Evolutionary conservation across 2,329 filamentous ascomycete genomes (phyloP), one percentile per base, ranked within the genome.

Genomic region (Alternaria brassicicola): DNA sequence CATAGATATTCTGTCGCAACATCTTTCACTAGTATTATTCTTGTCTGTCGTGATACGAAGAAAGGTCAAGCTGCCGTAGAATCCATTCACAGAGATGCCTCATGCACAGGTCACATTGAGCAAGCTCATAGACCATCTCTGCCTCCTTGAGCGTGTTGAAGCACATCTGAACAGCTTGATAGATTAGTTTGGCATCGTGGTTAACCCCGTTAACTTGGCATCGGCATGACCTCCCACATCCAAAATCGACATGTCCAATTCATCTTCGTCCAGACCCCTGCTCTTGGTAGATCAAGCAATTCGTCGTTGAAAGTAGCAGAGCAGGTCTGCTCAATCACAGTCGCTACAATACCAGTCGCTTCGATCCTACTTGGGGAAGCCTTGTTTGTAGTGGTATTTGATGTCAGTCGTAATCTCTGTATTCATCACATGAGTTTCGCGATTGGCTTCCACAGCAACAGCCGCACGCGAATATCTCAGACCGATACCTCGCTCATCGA

Each of bases 51-150:
- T 23, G 43, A 54, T 26, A 25, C n/a, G n/a, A 43, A 26, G 26
- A 59, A 59, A 28, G 57, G 54, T 17, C 19, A 57, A 36, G 43
- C 48, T 19, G 57, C 52, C 6, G 39, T 46, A 28, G 26, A 50
- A 15, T 12, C 31, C 8, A 43, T 61, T 13, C 17, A 35, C 12
- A 2, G 50, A 36, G 49, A 55, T 17, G 55, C 50, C 8, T 13
- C 21, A 23, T 51, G 50, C 26, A 36, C 17, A 30, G 25, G 31
- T 6, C 25, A n/a, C 39, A 57, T 39, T 61, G 25, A 58, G 55
- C 15, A 62, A 62, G 33, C 48, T 59, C 17, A 56, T 62, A 47
- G 48, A 59, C 19, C 59, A 59, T 19, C 59, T 59, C 6, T 59
- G 52, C 13, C 56, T 52, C 26, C 55, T 51, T 19, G 43, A 55